A percentile compares a stretch with the other conserved stretches of the same genome.
Conservation (phyloP, 2,329 filamentous ascomycete species). For the Cordyceps fumosorosea region DNA sequence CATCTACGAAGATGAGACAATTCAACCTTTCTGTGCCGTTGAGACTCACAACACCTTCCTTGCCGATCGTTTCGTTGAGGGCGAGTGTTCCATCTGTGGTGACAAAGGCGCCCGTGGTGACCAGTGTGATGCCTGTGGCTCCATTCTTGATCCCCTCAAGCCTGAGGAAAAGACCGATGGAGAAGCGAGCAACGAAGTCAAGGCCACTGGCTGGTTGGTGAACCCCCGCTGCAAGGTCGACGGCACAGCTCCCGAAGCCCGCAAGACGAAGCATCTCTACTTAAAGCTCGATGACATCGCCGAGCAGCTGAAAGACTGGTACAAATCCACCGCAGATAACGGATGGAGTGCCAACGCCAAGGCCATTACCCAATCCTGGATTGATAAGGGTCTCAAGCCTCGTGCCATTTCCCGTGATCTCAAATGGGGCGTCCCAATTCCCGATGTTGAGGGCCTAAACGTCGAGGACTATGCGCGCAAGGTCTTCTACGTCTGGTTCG, state of each 20-base stretch:
- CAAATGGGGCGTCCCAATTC: constrained; percentile 71
- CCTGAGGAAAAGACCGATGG: constrained; percentile 34
- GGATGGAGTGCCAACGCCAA: constrained; percentile 74
- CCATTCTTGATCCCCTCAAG: constrained; percentile 64
- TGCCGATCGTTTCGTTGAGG: constrained; percentile 81
- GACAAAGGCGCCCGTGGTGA: constrained; percentile 67
- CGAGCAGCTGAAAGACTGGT: constrained; percentile 70
- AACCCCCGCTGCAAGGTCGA: constrained; percentile 91
- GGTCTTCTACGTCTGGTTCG: constrained; percentile 92
- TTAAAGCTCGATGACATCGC: constrained; percentile 81
- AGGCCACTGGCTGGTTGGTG: constrained; percentile 50
- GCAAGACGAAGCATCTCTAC: constrained; percentile 85
- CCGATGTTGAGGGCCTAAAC: constrained; percentile 41
- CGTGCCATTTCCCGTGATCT: constrained; percentile 89
- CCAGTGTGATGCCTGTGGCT: constrained; percentile 70
- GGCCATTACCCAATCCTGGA: constrained; percentile 72
- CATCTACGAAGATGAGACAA: constrained; percentile 78
- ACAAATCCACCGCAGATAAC: constrained; percentile 63
- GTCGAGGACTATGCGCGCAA: constrained; percentile 50
- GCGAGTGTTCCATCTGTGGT: constrained; percentile 67
- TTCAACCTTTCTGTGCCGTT: constrained; percentile 73
- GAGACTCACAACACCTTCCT: constrained; percentile 69
- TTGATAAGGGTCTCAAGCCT: constrained; percentile 75
- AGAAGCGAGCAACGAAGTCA: constrained; percentile 24
- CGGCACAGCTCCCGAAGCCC: constrained; percentile 68